A percentile compares a stretch with the other conserved stretches of the same genome.
These are phyloP conservation scores for Grosmannia penicillata DNA, from an alignment of 2,329 filamentous ascomycete genomes.

Conservation along the genomic window DNA sequence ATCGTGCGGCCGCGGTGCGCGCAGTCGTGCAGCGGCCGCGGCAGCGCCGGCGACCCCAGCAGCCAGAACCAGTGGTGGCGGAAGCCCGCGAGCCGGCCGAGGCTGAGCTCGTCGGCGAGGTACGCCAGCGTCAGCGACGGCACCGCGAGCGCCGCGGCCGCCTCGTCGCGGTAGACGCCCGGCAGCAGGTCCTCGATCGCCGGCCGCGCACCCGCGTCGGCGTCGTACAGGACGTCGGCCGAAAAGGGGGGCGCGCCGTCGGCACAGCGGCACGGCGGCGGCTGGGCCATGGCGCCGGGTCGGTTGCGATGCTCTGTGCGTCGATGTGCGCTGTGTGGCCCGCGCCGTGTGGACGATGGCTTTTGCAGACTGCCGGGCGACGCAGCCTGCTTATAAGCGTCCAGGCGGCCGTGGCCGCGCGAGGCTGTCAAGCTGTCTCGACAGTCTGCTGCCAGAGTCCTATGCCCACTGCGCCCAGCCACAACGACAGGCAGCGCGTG, in stretches of 20 bases:
- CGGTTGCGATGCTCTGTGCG: too few relatives aligned
- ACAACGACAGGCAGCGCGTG: too few relatives aligned
- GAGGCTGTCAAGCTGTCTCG: too few relatives aligned
- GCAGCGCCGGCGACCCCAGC: conserved; percentile 9
- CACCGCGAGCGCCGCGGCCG: conserved; percentile 1
- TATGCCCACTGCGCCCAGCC: too few relatives aligned
- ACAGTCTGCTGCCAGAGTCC: too few relatives aligned
- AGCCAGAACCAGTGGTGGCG: conserved; percentile 12
- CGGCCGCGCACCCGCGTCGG: background rate
- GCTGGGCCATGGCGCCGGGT: too few relatives aligned
- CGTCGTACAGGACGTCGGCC: conserved; percentile 5
- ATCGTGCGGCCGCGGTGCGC: conserved; percentile 10
- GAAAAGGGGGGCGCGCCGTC: conserved; percentile 6
- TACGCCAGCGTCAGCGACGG: conserved; percentile 8
- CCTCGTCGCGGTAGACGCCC: conserved; percentile 8
- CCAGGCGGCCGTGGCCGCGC: too few relatives aligned
- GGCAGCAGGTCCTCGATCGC: conserved; percentile 8
- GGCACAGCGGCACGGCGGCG: too few relatives aligned
- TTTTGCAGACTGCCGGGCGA: too few relatives aligned
- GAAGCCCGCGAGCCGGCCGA: conserved; percentile 10
- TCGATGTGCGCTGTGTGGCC: too few relatives aligned
- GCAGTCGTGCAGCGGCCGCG: conserved; percentile 13
- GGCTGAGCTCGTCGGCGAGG: conserved; percentile 9
- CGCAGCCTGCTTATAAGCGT: too few relatives aligned
- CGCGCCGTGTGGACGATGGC: too few relatives aligned